A percentile compares a stretch with the other conserved stretches of the same genome.
Evolutionary conservation across 305 asterid genomes (phyloP).

Genomic region (Fraxinus velutina): DNA sequence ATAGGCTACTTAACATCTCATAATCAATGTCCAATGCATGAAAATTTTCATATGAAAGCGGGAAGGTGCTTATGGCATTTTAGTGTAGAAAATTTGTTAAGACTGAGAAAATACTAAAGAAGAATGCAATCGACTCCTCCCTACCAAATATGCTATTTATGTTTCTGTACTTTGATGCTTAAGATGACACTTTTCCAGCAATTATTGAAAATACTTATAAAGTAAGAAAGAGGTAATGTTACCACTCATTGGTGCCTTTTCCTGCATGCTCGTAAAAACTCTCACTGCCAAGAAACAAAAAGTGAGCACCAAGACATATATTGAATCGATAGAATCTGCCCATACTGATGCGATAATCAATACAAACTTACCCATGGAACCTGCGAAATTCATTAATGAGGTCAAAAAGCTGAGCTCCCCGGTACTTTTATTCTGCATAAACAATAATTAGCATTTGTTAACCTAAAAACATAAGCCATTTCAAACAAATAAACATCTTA

Average conservation of each 20-base stretch:
- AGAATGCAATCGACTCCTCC: neutral
- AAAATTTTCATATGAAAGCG: neutral
- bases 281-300: conserved; percentile 58
- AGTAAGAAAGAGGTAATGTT: conserved; percentile 19
- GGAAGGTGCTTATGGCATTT: neutral
- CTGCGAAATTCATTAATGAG: conserved; percentile 80
- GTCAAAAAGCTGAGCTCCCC: conserved; percentile 96
- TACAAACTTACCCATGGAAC: conserved; percentile 76
- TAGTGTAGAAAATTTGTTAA: neutral
- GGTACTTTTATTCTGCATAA: conserved; percentile 77
- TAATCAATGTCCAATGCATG: neutral
- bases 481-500: neutral
- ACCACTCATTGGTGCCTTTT: conserved; percentile 92
- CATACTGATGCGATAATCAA: neutral
- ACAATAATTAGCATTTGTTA: conserved; percentile 21
- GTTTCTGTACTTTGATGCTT: neutral
- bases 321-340: neutral
- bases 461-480: neutral
- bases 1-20: neutral
- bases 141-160: neutral
- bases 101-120: neutral
- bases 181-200: neutral
- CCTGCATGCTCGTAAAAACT: conserved; percentile 86
- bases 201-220: neutral
- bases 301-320: conserved; percentile 1